Evolutionary conservation across 257 asterid genomes (phyloP).

Genomic region (Asclepias syriaca): DNA sequence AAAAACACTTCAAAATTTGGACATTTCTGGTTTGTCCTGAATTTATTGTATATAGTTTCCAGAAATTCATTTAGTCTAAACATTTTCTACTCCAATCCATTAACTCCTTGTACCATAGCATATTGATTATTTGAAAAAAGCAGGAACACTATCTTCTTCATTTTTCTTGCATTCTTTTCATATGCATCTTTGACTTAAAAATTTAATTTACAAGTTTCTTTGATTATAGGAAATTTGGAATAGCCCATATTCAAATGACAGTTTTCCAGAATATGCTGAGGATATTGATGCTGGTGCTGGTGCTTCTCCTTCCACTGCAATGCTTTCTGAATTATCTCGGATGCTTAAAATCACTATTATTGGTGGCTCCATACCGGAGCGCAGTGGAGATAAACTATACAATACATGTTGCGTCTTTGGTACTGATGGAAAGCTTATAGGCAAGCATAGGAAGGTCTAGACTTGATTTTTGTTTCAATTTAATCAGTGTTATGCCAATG

Average conservation of each 20-base stretch:
- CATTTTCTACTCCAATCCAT: background rate
- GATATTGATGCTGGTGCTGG: conserved; percentile 67
- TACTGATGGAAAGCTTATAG: conserved; percentile 61
- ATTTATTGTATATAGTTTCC: background rate
- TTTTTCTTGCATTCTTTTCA: conserved; percentile 1
- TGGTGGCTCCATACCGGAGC: conserved; percentile 85
- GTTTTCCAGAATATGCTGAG: conserved; percentile 79
- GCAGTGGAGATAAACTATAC: conserved; percentile 59
- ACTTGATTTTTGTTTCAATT: conserved; percentile 1
- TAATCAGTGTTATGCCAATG: background rate
- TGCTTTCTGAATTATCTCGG: conserved; percentile 67
- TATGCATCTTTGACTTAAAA: conserved; percentile 3
- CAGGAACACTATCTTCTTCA: background rate
- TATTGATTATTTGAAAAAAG: background rate
- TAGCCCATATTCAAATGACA: conserved; percentile 74
- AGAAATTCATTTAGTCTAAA: background rate
- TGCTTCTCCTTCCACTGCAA: conserved; percentile 71
- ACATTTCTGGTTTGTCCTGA: background rate
- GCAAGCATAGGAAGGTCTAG: conserved; percentile 71
- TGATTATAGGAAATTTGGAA: conserved; percentile 79
- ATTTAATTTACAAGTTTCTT: conserved; percentile 13
- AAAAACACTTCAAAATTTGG: no score
- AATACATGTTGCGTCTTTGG: conserved; percentile 78
- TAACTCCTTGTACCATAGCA: background rate
- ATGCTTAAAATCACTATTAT: conserved; percentile 58